phyloP scores from a whole-genome alignment of 1,139 yeast species.

The Magnusiomyces suaveolens region DNA sequence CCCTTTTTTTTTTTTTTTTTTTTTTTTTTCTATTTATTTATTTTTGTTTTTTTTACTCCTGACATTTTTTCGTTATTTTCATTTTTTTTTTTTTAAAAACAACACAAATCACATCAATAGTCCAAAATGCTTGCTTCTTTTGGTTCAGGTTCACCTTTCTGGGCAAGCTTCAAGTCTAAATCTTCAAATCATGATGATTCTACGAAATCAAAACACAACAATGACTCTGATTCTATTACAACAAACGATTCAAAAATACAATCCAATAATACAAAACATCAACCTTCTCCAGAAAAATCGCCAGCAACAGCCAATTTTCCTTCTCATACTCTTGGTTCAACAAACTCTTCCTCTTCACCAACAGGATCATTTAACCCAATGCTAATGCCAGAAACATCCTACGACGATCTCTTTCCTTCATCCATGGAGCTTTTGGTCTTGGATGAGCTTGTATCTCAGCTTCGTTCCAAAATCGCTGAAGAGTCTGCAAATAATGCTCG shows the following conservation, averaged over 20 bases:
- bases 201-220: background rate
- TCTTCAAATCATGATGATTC: background rate
- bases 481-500: background rate
- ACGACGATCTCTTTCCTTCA: slow-evolving; percentile 12
- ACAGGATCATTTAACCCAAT: background rate
- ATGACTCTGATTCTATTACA: background rate
- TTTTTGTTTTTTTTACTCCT: background rate
- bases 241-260: background rate
- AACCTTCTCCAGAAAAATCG: background rate
- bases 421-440: slow-evolving; percentile 9
- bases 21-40: background rate
- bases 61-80: background rate
- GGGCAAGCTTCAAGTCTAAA: background rate
- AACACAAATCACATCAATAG: background rate
- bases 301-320: background rate
- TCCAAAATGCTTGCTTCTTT: slow-evolving; percentile 1
- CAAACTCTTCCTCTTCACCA: background rate
- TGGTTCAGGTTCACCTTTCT: slow-evolving; percentile 2
- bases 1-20: background rate
- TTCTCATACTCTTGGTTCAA: background rate
- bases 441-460: slow-evolving; percentile 7
- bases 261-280: background rate
- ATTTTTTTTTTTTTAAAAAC: background rate
- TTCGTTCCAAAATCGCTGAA: background rate
- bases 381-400: background rate